Evolutionary conservation across 176 grass and related monocot genomes (phyloP), one percentile per base, ranked within the genome.

Genomic region (Oryza australiensis): DNA sequence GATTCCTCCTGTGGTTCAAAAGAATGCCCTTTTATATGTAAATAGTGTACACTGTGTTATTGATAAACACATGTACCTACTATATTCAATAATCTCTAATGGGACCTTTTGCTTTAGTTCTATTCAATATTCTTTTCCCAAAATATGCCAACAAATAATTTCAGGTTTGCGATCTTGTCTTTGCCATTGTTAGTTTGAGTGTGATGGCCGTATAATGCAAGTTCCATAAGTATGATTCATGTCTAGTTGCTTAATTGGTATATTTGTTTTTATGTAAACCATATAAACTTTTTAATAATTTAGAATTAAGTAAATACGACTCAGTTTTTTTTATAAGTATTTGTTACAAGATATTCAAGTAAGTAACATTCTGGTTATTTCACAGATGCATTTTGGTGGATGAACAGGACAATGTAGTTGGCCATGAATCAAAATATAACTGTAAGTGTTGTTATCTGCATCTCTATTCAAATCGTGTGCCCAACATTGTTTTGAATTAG

Each of bases 361-460:
- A 7, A 46, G 38, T 64, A 57, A 81, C 9, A n/a, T 65, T 62
- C 65, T 70, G 63, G 53, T 28, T 57, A 83, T 87, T 48, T 62
- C 69, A 69, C 91, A 99, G 91, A 86, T 99, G 97, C 65, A 99
- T 99, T 84, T 83, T 99, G 91, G 97, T 99, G 51, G 93, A 99
- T 72, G 97, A 99, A 69, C 65, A 90, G 46, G 97, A 96, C 87
- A 96, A 96, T 33, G 88, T 94, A 69, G 74, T 99, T 51, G 97
- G 97, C 9, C 97, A 99, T 83, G 93, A 99, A 68, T 94, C 93
- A 28, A 95, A 99, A 80, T 99, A 95, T 23, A 94, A 93, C 68
- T 99, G 97, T 99, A 83, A 92, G 97, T 65, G 12, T 40, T 77
- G 34, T 70, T 15, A 42, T 69, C 32, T 53, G 68, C 29, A 71